A percentile compares a stretch with the other conserved stretches of the same genome.
phyloP scores from a whole-genome alignment of 2,329 filamentous ascomycete genomes.

The Neobulgaria alba region DNA sequence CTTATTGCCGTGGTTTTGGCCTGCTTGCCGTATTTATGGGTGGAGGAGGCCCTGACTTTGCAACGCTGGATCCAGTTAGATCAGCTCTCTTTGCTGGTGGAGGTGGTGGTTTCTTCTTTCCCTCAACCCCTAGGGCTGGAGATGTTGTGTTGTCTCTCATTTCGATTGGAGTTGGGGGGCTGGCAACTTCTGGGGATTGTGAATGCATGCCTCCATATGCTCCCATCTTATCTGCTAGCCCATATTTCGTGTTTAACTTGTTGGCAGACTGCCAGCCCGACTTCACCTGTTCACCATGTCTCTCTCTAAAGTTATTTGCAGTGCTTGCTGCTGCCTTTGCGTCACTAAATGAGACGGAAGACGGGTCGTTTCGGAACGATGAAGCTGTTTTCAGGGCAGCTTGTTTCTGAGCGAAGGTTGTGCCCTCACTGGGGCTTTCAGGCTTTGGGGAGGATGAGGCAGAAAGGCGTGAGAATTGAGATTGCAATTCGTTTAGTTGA shows the following conservation, averaged over 20 bases:
- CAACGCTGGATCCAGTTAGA: conserved; percentile 9
- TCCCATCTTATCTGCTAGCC: conserved; percentile 25
- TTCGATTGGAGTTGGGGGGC: conserved; percentile 8
- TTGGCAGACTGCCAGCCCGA: conserved; percentile 38
- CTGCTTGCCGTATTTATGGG: conserved; percentile 27
- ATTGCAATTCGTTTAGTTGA: conserved; percentile 29
- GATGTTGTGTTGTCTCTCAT: conserved; percentile 10
- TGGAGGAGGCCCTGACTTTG: conserved; percentile 14
- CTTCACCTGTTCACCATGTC: conserved; percentile 50
- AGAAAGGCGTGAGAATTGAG: conserved; percentile 27
- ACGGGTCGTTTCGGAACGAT: conserved; percentile 41
- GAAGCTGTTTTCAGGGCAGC: conserved; percentile 42
- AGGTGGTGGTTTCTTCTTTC: conserved; percentile 30
- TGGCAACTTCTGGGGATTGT: conserved; percentile 7
- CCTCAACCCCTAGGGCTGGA: conserved; percentile 5
- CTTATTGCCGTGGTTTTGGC: conserved; percentile 21
- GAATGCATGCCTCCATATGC: conserved; percentile 8
- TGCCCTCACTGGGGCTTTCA: conserved; percentile 33
- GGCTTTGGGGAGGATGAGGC: conserved; percentile 26
- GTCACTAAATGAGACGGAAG: conserved; percentile 42
- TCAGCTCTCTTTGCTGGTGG: conserved; percentile 27
- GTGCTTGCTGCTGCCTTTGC: conserved; percentile 41
- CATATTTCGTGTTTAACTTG: conserved; percentile 28
- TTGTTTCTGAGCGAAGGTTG: conserved; percentile 46
- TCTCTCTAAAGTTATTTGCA: conserved; percentile 49